Conservation (phyloP, 371 early-diverging fungal genomes). For the Encephalitozoon cuniculi region DNA sequence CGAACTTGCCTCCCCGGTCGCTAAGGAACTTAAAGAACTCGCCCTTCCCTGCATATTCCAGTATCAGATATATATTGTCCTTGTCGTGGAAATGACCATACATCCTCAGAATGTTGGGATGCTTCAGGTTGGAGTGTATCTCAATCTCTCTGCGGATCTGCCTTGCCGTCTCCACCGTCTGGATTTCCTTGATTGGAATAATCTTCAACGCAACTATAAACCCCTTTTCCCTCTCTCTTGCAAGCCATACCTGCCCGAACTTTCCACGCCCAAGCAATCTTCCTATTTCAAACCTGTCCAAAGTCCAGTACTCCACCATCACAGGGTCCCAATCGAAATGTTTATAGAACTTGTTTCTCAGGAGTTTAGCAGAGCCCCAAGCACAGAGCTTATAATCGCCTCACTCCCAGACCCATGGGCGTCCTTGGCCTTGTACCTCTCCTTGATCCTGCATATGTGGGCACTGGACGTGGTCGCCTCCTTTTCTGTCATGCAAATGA, state of each 20-base stretch:
- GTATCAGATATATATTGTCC: slow-evolving; percentile 76
- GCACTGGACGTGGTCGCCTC: background rate
- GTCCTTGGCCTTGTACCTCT: background rate
- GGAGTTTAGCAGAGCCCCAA: background rate
- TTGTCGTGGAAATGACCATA: slow-evolving; percentile 92
- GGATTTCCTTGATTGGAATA: slow-evolving; percentile 71
- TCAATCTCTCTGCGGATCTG: slow-evolving; percentile 88
- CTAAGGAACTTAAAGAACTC: slow-evolving; percentile 76
- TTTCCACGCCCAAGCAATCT: slow-evolving; percentile 81
- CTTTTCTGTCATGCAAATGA: slow-evolving; percentile 19
- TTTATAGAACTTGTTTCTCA: background rate
- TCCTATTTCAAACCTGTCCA: slow-evolving; percentile 90
- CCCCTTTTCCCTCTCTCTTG: slow-evolving; percentile 72
- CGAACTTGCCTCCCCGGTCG: slow-evolving; percentile 64
- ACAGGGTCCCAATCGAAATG: slow-evolving; percentile 13
- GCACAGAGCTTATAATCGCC: background rate
- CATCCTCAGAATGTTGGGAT: slow-evolving; percentile 79
- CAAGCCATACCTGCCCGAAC: slow-evolving; percentile 90
- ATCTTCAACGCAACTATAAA: slow-evolving; percentile 84
- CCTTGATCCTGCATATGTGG: background rate
- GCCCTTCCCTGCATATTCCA: slow-evolving; percentile 86
- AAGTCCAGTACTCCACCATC: slow-evolving; percentile 49
- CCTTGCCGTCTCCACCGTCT: slow-evolving; percentile 67
- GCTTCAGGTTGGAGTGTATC: slow-evolving; percentile 81
- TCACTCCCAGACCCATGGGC: background rate